Percentiles rank a stretch among this genome's conserved stretches.
phyloP scores from a whole-genome alignment of 2,329 filamentous ascomycete species.

The Polytolypa hystricis region DNA sequence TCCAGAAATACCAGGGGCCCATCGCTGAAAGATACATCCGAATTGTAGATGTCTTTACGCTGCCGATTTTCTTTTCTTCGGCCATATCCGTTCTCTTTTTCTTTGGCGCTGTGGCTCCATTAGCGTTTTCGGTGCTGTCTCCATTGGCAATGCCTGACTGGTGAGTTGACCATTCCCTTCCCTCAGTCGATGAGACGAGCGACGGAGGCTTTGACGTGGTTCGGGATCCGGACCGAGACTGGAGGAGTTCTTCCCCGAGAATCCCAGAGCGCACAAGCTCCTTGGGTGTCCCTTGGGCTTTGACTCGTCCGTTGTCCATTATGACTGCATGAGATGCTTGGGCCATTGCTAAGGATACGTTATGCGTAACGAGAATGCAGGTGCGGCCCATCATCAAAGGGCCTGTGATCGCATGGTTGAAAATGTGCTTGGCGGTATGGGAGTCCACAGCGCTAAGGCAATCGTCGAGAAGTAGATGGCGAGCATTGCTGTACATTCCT shows the following conservation, averaged over 20 bases:
- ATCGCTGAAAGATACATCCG: conserved; percentile 76
- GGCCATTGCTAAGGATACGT: conserved; percentile 76
- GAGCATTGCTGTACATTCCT: conserved; percentile 90
- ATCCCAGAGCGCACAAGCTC: conserved; percentile 79
- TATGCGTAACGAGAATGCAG: conserved; percentile 93
- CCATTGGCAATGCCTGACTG: conserved; percentile 31
- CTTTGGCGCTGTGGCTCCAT: conserved; percentile 22
- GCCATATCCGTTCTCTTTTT: conserved; percentile 34
- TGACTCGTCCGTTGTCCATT: conserved; percentile 75
- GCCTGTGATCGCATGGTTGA: conserved; percentile 81
- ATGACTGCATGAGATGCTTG: conserved; percentile 70
- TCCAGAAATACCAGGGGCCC: conserved; percentile 97
- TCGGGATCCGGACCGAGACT: conserved; percentile 60
- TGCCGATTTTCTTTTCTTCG: conserved; percentile 72
- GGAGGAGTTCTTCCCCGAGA: conserved; percentile 74
- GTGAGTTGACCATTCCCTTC: conserved; percentile 44
- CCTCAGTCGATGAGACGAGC: conserved; percentile 62
- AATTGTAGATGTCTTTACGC: conserved; percentile 81
- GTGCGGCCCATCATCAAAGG: conserved; percentile 81
- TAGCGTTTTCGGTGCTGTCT: conserved; percentile 29
- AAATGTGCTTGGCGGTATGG: conserved; percentile 96
- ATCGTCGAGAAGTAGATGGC: conserved; percentile 84
- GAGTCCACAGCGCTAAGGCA: conserved; percentile 95
- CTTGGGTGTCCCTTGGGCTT: conserved; percentile 61
- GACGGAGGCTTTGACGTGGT: conserved; percentile 65